Evolutionary conservation across 2,329 filamentous ascomycete species (phyloP).

Genomic region (Hymenoscyphus repandus): DNA sequence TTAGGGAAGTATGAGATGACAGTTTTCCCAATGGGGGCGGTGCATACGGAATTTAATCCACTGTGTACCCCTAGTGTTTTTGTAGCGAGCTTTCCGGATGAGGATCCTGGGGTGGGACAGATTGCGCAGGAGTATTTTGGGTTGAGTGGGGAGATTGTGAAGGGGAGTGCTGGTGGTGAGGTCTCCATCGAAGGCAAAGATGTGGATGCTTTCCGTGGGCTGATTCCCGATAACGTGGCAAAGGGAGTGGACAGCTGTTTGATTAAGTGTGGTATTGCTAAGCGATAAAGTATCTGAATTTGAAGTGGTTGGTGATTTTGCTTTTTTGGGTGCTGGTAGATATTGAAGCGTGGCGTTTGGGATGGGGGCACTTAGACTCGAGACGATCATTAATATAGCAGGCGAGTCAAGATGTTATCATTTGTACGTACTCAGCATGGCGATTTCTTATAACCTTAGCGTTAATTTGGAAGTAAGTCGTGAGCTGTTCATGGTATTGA

Average conservation of each 20-base stretch:
- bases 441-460: no score
- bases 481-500: no score
- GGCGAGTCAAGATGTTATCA: no score
- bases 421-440: no score
- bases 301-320: no score
- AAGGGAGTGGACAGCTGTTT: conserved; percentile 41
- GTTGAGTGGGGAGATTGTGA: conserved; percentile 31
- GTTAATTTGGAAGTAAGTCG: no score
- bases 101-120: conserved; percentile 34
- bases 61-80: conserved; percentile 45
- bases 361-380: no score
- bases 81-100: conserved; percentile 38
- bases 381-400: no score
- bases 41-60: conserved; percentile 53
- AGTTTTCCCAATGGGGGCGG: conserved; percentile 47
- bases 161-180: conserved; percentile 26
- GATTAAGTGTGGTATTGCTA: conserved; percentile 35
- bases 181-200: conserved; percentile 28
- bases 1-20: conserved; percentile 44
- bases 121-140: conserved; percentile 35
- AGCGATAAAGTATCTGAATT: conserved; percentile 17
- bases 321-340: no score
- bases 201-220: conserved; percentile 28
- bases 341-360: no score
- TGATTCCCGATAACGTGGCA: conserved; percentile 38